These are phyloP conservation scores for Pyrenophora graminea DNA, from an alignment of 2,329 filamentous ascomycete species.

Conservation along the genomic window DNA sequence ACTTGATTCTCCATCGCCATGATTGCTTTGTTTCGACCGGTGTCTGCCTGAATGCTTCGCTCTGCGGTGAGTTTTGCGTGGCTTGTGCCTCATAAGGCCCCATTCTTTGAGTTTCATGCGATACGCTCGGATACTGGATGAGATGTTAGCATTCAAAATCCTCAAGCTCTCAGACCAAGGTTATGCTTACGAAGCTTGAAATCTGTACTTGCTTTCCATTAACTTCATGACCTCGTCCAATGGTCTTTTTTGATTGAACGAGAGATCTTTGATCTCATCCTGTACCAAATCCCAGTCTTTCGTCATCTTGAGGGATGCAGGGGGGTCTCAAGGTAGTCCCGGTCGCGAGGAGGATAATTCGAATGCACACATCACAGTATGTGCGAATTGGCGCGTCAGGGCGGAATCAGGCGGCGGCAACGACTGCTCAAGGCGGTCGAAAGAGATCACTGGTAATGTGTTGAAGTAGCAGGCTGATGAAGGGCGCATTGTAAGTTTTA, in stretches of 20 bases:
- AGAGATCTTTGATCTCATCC: conserved; percentile 40
- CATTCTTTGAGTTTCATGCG: conserved; percentile 46
- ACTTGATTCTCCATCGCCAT: conserved; percentile 11
- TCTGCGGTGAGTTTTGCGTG: conserved; percentile 8
- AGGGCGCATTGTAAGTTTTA: neutral
- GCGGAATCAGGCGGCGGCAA: neutral
- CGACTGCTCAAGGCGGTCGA: no score
- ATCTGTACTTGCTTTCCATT: conserved; percentile 41
- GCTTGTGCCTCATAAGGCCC: conserved; percentile 36
- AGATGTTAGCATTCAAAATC: conserved; percentile 2
- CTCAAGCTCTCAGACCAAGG: neutral
- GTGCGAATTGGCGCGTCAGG: no score
- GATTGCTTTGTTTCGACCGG: conserved; percentile 3
- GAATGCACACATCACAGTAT: neutral
- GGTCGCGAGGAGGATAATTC: neutral
- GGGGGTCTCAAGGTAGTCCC: neutral
- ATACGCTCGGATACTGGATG: conserved; percentile 40
- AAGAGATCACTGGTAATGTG: no score
- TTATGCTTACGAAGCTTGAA: conserved; percentile 41
- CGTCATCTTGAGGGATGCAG: conserved; percentile 28
- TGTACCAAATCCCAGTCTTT: conserved; percentile 39
- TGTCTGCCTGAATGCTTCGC: neutral
- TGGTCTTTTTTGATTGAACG: conserved; percentile 39
- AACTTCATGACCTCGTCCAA: conserved; percentile 40
- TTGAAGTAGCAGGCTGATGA: no score